A percentile compares a stretch with the other conserved stretches of the same genome.
Evolutionary conservation across 2,329 filamentous ascomycete genomes (phyloP).

Genomic region (Aspergillus oerlinghausenensis): DNA sequence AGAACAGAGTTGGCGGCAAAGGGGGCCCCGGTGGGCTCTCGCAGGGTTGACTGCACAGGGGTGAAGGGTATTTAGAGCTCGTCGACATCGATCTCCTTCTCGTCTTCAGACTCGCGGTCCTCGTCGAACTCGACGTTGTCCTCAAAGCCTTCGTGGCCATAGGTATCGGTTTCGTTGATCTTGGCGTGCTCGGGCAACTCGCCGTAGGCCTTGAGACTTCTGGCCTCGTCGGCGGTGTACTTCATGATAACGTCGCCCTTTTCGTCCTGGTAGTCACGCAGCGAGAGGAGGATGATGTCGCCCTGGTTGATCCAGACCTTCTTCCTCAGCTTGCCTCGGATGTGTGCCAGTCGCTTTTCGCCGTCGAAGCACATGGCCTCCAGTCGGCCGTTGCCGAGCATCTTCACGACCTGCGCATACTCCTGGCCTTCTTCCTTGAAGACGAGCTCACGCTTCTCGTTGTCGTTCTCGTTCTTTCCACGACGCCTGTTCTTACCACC

Average conservation of each 20-base stretch:
- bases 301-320: constrained; percentile 99
- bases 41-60: constrained; percentile 29
- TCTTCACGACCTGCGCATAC: constrained; percentile 86
- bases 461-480: constrained; percentile 99
- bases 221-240: constrained; percentile 93
- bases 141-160: constrained; percentile 84
- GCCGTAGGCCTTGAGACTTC: constrained; percentile 92
- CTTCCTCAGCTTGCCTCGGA: constrained; percentile 95
- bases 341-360: constrained; percentile 76
- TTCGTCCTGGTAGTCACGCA: constrained; percentile 90
- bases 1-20: constrained; percentile 11
- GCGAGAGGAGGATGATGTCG: constrained; percentile 83
- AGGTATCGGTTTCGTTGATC: constrained; percentile 99
- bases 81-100: constrained; percentile 88
- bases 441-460: constrained; percentile 96
- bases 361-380: constrained; percentile 96
- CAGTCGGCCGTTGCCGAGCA: constrained; percentile 91
- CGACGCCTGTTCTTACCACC: constrained; percentile 97
- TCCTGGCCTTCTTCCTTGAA: constrained; percentile 99
- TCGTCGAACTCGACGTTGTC: constrained; percentile 99
- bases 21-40: constrained; percentile 21
- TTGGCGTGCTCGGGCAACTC: constrained; percentile 96
- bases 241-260: constrained; percentile 93
- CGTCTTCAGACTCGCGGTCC: constrained; percentile 65
- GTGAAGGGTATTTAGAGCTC: constrained; percentile 65